phyloP scores from a whole-genome alignment of 768 basidiomycete species.

The Pleurotus citrinopileatus region DNA sequence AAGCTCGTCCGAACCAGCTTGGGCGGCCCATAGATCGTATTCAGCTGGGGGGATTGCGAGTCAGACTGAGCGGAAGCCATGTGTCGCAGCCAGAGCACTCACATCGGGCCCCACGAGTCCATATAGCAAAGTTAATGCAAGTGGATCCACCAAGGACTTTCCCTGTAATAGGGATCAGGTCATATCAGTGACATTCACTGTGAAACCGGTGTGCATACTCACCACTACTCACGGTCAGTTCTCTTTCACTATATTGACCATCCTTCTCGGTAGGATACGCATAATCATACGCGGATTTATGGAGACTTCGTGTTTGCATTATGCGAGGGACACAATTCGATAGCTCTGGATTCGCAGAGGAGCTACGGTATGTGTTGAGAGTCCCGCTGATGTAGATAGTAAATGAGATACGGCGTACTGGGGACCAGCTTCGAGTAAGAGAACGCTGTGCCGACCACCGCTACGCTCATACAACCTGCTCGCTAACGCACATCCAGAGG shows the following conservation, averaged over 20 bases:
- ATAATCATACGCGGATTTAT: slow-evolving; percentile 2
- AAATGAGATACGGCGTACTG: background rate
- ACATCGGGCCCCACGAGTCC: slow-evolving; percentile 6
- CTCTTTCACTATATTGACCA: background rate
- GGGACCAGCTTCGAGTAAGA: background rate
- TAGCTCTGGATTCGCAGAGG: background rate
- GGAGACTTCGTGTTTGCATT: slow-evolving; percentile 7
- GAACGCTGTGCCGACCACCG: background rate
- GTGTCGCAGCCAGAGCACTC: background rate
- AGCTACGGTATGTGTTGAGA: background rate
- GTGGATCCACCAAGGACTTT: slow-evolving; percentile 9
- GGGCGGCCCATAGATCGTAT: slow-evolving; percentile 4
- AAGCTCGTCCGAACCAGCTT: background rate
- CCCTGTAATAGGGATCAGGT: background rate
- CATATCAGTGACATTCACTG: too few species aligned
- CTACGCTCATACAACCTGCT: background rate
- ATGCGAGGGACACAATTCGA: slow-evolving; percentile 6
- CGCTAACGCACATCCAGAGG: slow-evolving; percentile 5
- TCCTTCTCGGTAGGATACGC: background rate
- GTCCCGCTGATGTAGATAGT: background rate
- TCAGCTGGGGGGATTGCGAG: background rate
- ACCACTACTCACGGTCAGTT: slow-evolving; percentile 1
- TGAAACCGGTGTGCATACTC: background rate
- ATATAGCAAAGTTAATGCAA: slow-evolving; percentile 9
- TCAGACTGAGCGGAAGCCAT: background rate